Evolutionary conservation across 108 stramenopile species (phyloP), one percentile per base, ranked within the genome.

Genomic region (Cyclotella atomus): DNA sequence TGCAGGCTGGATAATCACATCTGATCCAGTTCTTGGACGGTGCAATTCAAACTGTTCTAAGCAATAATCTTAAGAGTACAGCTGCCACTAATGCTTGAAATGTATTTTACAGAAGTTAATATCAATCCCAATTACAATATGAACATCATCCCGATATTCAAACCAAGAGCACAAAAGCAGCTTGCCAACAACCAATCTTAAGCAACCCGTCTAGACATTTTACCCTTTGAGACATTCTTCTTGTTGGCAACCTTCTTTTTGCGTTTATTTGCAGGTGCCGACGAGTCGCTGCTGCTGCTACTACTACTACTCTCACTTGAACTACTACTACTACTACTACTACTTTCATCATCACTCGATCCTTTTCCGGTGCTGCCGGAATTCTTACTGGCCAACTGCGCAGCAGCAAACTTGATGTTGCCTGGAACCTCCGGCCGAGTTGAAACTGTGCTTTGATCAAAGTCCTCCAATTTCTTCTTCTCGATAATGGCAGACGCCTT

Each of bases 361-460:
- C 17, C 47, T 49, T 49, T 19, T 10, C 47, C 47, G 4, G 47
- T 49, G 4, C 47, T n/a, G n/a, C n/a, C 54, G 28, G 54, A 27
- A 16, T 16, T 55, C 5, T 55, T 25, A 8, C 2, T 49, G 10
- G 10, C 47, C 10, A 19, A 49, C 47, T 49, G 47, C 4, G 47
- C 14, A 9, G 47, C n/a, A n/a, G n/a, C 5, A 55, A 55, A 55
- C 54, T 55, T 55, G 27, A 55, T 55, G 7, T 55, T 55, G 24
- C 7, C 28, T 28, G 54, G 54, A 29, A 55, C 25, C 5, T 4
- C 8, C 4, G 54, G 54, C 4, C 54, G 54, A 29, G 25, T 55
- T 6, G 54, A 55, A 6, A 6, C 54, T 28, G 25, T 27, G 54
- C 54, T 55, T 24, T 55, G 5, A 55, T 55, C 54, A 28, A n/a